These are phyloP conservation scores for Cyanidiococcus yangmingshanensis DNA, from an alignment of 23 red algal genomes.

Conservation along the genomic window DNA sequence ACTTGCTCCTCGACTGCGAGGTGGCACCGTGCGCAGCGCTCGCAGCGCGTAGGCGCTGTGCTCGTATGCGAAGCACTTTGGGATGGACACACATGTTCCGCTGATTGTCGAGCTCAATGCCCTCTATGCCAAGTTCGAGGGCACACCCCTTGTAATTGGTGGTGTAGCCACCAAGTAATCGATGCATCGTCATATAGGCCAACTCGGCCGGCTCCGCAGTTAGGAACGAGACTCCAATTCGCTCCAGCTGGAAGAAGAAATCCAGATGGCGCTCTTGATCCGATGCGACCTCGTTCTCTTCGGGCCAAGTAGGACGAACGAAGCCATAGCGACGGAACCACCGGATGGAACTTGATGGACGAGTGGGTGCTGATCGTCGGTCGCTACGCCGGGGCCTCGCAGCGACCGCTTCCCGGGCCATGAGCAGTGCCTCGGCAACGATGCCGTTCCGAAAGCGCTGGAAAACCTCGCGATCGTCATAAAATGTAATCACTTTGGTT, in stretches of 20 bases:
- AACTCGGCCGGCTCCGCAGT: slow-evolving; percentile 49
- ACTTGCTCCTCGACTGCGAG: neutral
- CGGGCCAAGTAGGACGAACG: neutral
- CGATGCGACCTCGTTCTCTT: neutral
- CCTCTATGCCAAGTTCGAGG: slow-evolving; percentile 33
- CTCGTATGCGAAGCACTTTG: neutral
- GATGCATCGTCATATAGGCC: slow-evolving; percentile 33
- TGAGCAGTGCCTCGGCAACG: neutral
- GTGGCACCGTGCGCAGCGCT: neutral
- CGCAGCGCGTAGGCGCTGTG: neutral
- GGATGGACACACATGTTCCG: slow-evolving; percentile 12
- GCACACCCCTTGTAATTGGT: slow-evolving; percentile 14
- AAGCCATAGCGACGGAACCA: slow-evolving; percentile 19
- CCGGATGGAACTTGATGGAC: neutral
- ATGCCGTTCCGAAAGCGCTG: neutral
- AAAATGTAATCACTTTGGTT: slow-evolving; percentile 84
- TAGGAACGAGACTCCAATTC: slow-evolving; percentile 61
- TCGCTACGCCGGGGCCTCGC: no score
- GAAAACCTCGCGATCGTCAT: slow-evolving; percentile 31
- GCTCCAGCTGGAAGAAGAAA: slow-evolving; percentile 39
- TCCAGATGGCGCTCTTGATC: slow-evolving; percentile 19
- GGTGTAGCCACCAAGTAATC: slow-evolving; percentile 39
- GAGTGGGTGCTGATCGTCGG: slow-evolving; percentile 15
- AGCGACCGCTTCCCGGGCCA: neutral
- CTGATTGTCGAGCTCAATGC: slow-evolving; percentile 82